Evolutionary conservation across 805 yeast genomes (phyloP).

Genomic region (Candida schatavii): DNA sequence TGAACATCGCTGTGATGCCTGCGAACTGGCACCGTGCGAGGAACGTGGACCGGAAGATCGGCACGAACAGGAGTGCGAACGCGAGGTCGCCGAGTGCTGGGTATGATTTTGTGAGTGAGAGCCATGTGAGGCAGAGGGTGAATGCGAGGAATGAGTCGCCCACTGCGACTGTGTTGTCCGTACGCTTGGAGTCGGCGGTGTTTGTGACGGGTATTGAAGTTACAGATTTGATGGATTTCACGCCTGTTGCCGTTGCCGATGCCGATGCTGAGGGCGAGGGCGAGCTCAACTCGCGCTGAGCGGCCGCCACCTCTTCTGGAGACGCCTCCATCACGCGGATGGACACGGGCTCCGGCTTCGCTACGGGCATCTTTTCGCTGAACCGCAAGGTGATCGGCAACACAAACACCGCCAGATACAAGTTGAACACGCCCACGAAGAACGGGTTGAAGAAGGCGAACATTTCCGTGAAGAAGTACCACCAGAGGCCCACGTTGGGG

Average conservation of each 20-base stretch:
- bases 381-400: constrained; percentile 76
- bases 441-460: constrained; percentile 85
- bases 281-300: no score
- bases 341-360: no score
- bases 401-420: constrained; percentile 63
- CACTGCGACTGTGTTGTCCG: neutral
- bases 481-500: constrained; percentile 96
- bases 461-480: constrained; percentile 97
- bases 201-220: constrained; percentile 10
- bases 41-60: constrained; percentile 46
- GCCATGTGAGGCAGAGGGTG: constrained; percentile 40
- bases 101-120: constrained; percentile 72
- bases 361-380: constrained; percentile 15
- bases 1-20: constrained; percentile 45
- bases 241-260: no score
- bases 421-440: constrained; percentile 78
- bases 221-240: no score
- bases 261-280: no score
- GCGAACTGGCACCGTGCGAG: constrained; percentile 47
- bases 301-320: no score
- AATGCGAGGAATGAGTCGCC: constrained; percentile 61
- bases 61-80: constrained; percentile 33
- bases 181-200: neutral
- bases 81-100: constrained; percentile 81
- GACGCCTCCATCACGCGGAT: constrained; percentile 16